A percentile compares a stretch with the other conserved stretches of the same genome.
Conservation (phyloP, 768 basidiomycete genomes). For the Solioccasus polychromus region DNA sequence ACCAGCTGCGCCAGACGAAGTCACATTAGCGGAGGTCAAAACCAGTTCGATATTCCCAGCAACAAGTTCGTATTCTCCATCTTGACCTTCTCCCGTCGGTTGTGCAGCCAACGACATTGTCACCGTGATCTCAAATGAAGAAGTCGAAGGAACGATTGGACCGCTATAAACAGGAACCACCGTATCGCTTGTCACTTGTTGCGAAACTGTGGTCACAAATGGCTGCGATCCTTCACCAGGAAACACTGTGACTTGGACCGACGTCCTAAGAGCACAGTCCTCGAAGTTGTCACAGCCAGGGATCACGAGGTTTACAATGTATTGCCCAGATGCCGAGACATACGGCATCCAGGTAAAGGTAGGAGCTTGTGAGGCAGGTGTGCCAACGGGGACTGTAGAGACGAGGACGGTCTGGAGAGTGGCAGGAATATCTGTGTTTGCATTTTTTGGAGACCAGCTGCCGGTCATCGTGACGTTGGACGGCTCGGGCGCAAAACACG, state of each 20-base stretch:
- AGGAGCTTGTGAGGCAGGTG: slow-evolving; percentile 59
- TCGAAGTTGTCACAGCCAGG: slow-evolving; percentile 83
- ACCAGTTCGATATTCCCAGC: slow-evolving; percentile 84
- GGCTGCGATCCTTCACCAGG: slow-evolving; percentile 68
- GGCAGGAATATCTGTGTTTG: slow-evolving; percentile 72
- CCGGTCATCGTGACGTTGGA: slow-evolving; percentile 71
- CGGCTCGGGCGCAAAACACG: slow-evolving; percentile 75
- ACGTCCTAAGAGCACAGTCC: slow-evolving; percentile 78
- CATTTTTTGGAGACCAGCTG: slow-evolving; percentile 61
- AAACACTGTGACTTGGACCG: slow-evolving; percentile 79
- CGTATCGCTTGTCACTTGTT: slow-evolving; percentile 67
- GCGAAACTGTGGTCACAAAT: slow-evolving; percentile 66
- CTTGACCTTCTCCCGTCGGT: slow-evolving; percentile 60
- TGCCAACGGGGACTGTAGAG: slow-evolving; percentile 63
- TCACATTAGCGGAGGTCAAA: slow-evolving; percentile 59
- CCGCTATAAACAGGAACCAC: slow-evolving; percentile 72
- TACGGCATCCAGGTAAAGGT: slow-evolving; percentile 89
- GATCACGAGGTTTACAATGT: slow-evolving; percentile 78
- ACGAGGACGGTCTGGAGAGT: slow-evolving; percentile 76
- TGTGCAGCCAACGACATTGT: slow-evolving; percentile 67
- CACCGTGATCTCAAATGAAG: slow-evolving; percentile 70
- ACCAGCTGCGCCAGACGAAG: slow-evolving; percentile 29
- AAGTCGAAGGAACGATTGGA: slow-evolving; percentile 71
- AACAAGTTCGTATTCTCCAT: slow-evolving; percentile 75
- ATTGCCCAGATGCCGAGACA: slow-evolving; percentile 85